Percentiles rank a stretch among this genome's conserved stretches.
Conservation (phyloP, 805 yeast species). For the Ogataea haglerorum region DNA sequence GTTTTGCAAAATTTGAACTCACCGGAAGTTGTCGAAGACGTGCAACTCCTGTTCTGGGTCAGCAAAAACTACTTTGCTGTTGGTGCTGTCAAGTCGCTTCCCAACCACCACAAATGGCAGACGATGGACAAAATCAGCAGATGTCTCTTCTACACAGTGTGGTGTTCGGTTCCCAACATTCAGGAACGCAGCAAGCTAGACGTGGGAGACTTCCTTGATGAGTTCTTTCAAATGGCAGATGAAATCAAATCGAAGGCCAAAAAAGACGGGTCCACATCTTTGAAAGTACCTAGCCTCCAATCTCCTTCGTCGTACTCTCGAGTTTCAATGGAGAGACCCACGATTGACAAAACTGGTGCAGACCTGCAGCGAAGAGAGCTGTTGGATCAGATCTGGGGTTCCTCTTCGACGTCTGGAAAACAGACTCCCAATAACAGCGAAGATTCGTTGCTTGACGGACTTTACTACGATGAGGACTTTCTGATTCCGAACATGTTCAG, state of each 20-base stretch:
- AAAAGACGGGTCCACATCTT: not conserved
- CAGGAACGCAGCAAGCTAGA: conserved; percentile 17
- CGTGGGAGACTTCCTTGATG: conserved; percentile 21
- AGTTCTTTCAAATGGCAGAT: conserved; percentile 4
- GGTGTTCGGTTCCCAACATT: conserved; percentile 16
- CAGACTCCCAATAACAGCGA: conserved; percentile 14
- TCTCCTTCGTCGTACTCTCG: not conserved
- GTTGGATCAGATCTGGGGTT: conserved; percentile 1
- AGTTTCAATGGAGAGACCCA: not conserved
- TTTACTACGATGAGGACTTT: conserved; percentile 16
- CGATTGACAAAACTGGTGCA: not conserved
- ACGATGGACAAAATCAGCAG: conserved; percentile 17
- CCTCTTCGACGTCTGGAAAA: conserved; percentile 1
- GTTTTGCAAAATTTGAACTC: conserved; percentile 21
- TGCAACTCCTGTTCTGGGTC: conserved; percentile 23
- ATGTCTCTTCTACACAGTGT: conserved; percentile 25
- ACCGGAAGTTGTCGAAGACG: conserved; percentile 20
- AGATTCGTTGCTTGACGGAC: conserved; percentile 7
- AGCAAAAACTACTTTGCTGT: conserved; percentile 17
- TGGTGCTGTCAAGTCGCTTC: conserved; percentile 1
- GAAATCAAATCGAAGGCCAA: not conserved
- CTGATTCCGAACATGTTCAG: conserved; percentile 32
- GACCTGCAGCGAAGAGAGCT: not conserved
- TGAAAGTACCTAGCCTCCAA: not conserved
- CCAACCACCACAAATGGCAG: conserved; percentile 14